These are phyloP conservation scores for Irpex sp. DNA, from an alignment of 1,284 basidiomycete species.

Conservation along the genomic window DNA sequence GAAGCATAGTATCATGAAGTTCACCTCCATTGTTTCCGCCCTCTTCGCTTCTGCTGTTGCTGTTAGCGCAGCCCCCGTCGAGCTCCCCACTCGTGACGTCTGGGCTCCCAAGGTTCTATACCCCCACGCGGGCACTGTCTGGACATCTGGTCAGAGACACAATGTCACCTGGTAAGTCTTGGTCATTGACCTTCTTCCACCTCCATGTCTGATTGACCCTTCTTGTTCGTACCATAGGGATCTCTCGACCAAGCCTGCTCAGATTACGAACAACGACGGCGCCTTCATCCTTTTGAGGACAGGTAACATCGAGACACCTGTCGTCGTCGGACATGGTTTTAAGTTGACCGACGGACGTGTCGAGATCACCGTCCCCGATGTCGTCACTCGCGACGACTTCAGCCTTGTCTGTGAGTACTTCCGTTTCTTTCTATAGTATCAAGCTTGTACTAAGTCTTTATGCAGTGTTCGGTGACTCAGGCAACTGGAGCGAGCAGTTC, in stretches of 20 bases:
- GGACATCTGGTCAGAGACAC: slow-evolving; percentile 12
- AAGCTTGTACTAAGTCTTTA: neutral
- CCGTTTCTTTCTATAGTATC: neutral
- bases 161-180: slow-evolving; percentile 16
- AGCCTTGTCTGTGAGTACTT: slow-evolving; percentile 40
- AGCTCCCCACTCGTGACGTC: slow-evolving; percentile 7
- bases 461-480: slow-evolving; percentile 14
- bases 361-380: slow-evolving; percentile 37
- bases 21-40: slow-evolving; percentile 3
- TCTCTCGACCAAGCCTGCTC: slow-evolving; percentile 32
- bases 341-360: slow-evolving; percentile 33
- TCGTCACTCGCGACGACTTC: slow-evolving; percentile 36
- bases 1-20: neutral
- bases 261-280: slow-evolving; percentile 37
- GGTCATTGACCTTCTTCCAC: neutral
- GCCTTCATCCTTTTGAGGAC: slow-evolving; percentile 15
- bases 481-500: slow-evolving; percentile 10
- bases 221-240: slow-evolving; percentile 29
- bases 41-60: neutral
- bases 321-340: slow-evolving; percentile 41
- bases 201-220: neutral
- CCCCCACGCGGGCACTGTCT: slow-evolving; percentile 13
- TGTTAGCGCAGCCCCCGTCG: slow-evolving; percentile 4
- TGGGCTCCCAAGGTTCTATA: slow-evolving; percentile 12
- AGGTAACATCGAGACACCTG: slow-evolving; percentile 8